Conservation (phyloP, 2,329 filamentous ascomycete genomes). For the Rasamsonia emersonii region DNA sequence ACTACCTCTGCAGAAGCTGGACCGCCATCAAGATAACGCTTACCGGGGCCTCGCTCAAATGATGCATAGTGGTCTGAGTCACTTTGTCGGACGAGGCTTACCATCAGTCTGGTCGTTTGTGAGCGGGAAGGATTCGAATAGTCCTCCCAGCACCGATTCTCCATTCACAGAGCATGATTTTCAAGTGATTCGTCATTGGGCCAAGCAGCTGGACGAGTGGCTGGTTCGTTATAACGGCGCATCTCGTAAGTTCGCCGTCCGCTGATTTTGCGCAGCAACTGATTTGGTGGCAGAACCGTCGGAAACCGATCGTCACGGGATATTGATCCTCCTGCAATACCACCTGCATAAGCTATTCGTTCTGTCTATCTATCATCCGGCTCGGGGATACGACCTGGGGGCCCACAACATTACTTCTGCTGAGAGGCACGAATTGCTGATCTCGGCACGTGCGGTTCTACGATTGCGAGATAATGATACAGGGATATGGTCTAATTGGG, state of each 20-base stretch:
- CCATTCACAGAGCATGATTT: conserved; percentile 19
- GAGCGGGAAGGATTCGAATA: conserved; percentile 12
- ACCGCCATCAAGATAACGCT: conserved; percentile 16
- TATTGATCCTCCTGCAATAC: conserved; percentile 22
- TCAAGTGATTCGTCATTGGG: conserved; percentile 21
- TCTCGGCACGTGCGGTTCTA: conserved; percentile 22
- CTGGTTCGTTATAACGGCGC: conserved; percentile 20
- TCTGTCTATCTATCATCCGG: conserved; percentile 22
- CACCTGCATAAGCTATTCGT: conserved; percentile 23
- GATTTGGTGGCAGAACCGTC: conserved; percentile 13
- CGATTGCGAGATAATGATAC: conserved; percentile 20
- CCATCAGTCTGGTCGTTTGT: conserved; percentile 22
- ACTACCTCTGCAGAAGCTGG: conserved; percentile 12
- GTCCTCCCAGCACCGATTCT: conserved; percentile 7
- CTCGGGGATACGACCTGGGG: conserved; percentile 19
- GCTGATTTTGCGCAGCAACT: neutral
- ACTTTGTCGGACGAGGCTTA: conserved; percentile 20
- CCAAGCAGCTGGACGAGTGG: conserved; percentile 21
- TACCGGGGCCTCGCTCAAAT: conserved; percentile 21
- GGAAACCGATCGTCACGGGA: conserved; percentile 20
- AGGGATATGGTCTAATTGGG: conserved; percentile 25
- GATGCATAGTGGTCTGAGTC: conserved; percentile 22
- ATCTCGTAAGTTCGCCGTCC: conserved; percentile 14
- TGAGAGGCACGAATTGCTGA: conserved; percentile 20
- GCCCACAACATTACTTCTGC: conserved; percentile 17